Base-by-base conservation (phyloP, 805 yeast species). In the Monosporozyma aerobia region DNA sequence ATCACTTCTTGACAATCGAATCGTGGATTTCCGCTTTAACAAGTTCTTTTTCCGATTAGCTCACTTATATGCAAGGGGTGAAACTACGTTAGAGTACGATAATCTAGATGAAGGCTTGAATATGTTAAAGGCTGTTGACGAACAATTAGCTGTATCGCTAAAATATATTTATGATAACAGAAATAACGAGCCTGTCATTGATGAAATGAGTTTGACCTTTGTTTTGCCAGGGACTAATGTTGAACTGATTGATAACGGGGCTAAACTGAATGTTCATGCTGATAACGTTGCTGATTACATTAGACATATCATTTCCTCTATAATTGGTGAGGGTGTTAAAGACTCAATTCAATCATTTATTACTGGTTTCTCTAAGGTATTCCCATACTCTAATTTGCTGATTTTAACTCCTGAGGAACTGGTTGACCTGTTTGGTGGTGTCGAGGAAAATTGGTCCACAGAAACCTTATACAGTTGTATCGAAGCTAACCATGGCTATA, bases 401-500 rank as follows among this genome's bases (percentile, higher is more conserved):
- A 77, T 88, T 1, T 85, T 94, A 59, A 76, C 88, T 0, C 80
- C 95, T 0, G 74, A 72, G n/a, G 98, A 92, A 63, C 72, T 90
- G 30, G 79, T 77, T 2, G 76, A 77, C 22, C 63, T 92, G 40
- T 81, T 87, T 59, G 97, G 98, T 4, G 81, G 80, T 54, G 79
- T 80, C 2, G 82, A 82, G 46, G 98, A 92, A 63, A 97, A 92
- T 62, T 94, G 98, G 97, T 77, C 85, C 0, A 67, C 67, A 43
- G 79, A 75, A 44, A 81, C 94, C 0, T 69, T 92, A 29, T 58
- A 73, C 5, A 73, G 79, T 1, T 74, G 83, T 0, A 72, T 92
- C 14, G 80, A 80, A 58, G 96, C 97, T 0, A 95, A 90, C 59
- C 98, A 92, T 68, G 99, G 98, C 1, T 92, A 85, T 62, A 77